Conservation (phyloP, 2,329 filamentous ascomycete species). For the Claviceps digitariae region DNA sequence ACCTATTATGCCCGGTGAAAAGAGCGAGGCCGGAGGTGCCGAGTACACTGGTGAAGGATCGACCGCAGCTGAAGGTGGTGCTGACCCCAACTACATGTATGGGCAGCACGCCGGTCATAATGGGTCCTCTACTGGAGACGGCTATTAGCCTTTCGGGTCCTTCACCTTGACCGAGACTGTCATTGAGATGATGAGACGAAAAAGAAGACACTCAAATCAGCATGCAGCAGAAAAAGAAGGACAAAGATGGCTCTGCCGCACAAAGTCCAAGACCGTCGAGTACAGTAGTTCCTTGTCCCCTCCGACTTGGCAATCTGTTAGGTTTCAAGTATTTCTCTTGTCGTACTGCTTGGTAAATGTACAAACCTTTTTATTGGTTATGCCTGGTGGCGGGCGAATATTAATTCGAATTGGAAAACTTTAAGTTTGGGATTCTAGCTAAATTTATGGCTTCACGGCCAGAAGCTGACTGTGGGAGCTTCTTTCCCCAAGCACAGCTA, state of each 20-base stretch:
- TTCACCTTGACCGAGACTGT: neutral
- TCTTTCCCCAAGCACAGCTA: neutral
- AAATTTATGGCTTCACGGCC: neutral
- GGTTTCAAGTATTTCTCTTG: neutral
- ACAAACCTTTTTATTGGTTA: conserved; percentile 3
- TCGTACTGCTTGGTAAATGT: conserved; percentile 2
- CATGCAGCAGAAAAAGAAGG: neutral
- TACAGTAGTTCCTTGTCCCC: neutral
- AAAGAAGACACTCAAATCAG: neutral
- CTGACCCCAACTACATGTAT: conserved; percentile 38
- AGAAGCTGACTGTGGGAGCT: neutral
- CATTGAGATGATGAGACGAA: conserved; percentile 1
- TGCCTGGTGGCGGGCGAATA: conserved; percentile 2
- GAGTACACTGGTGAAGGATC: conserved; percentile 31
- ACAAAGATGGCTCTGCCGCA: neutral
- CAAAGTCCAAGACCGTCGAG: neutral
- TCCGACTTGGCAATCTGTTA: neutral
- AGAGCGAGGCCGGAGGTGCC: conserved; percentile 18
- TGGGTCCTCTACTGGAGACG: conserved; percentile 38
- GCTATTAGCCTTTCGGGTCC: conserved; percentile 25
- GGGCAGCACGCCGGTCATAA: conserved; percentile 42
- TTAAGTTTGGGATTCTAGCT: neutral
- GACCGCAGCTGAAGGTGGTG: conserved; percentile 26
- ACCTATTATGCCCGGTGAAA: conserved; percentile 20
- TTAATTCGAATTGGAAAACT: neutral